Evolutionary conservation across 495 filamentous ascomycete genomes (phyloP), one percentile per base, ranked within the genome.

Genomic region (Immersiella caudata): DNA sequence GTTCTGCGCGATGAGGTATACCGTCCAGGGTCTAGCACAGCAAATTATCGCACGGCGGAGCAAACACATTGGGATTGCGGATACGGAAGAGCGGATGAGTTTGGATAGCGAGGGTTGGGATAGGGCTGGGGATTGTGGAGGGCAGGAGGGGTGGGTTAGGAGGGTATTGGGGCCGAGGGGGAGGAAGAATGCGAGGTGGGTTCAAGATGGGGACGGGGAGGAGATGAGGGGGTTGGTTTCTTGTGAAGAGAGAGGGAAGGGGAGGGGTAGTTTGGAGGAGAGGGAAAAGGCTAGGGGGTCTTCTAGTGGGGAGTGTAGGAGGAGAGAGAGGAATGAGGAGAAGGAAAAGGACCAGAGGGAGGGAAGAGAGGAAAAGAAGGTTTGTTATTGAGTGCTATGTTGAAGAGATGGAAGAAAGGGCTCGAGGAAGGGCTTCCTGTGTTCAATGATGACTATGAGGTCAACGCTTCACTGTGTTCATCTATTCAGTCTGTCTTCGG

Each of bases 1-100:
- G 14, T 21, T 60, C 24, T 67, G 65, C 46, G 65, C 65, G 25
- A 61, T 67, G 65, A 26, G 46, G 16, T 54, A 67, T 33, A n/a
- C 57, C 0, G 56, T 60, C 4, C 14, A 29, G 7, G 49, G 65
- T n/a, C 29, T 67, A 27, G 29, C 57, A 25, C 56, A 61, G 57
- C 25, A 51, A 8, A 67, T 67, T 20, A 26, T 55, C 12, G 62
- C 25, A 2, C 62, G 62, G 12, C 62, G 46, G 7, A 25, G 46
- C 46, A 51, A 52, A 12, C 40, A 51, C 8, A 63, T 60, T 36
- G 29, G 57, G 26, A 60, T 60, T 20, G 57, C 57, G 26, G 57
- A 60, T n/a, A 60, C 57, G 26, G 57, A 60, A 29, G 57, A 60
- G 29, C 57, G 57, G 12, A 35, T 33, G 25, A 60, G 57, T 18